Base-by-base conservation (phyloP, 306 rosid species). In the Dalbergia oliveri region DNA sequence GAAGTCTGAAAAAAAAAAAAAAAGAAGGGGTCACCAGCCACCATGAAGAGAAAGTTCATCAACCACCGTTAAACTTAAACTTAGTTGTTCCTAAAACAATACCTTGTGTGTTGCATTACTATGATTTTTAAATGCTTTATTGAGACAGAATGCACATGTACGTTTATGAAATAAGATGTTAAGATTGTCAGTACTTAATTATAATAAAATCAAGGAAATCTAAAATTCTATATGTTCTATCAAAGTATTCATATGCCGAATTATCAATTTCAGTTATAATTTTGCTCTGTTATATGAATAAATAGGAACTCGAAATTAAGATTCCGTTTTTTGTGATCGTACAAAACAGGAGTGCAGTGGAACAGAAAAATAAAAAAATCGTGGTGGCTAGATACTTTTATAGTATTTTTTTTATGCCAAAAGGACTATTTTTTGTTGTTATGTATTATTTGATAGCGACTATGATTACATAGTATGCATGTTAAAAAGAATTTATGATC, bases 291-390 rank as follows among this genome's bases (percentile, higher is more conserved):
- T 58, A 8, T 26, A 31, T 61, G 9, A 35, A 59, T 41, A 45
- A 61, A 4, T 26, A 11, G 79, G 5, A 6, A 37, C 16, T 53
- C 47, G 13, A 60, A 64, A 49, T 69, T 66, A 54, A 79, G 88
- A 83, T 83, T 81, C 82, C 64, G 53, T 62, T 61, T 43, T 53
- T 68, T 69, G 80, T 73, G 83, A 35, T 71, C 69, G 73, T 65
- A 69, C 81, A 79, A 51, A 68, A 53, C 72, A 71, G 83, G 49
- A 71, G 63, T 34, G 75, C 76, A 51, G 79, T 35, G 13, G 66
- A 59, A 69, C 18, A 73, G 75, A 49, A 78, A 51, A 76, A 79
- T 61, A 49, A 63, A 69, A 26, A 76, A 76, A 21, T 49, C 18
- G 8, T 14, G 66, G 21, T 19, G 10, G 71, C 41, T 35, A 56